phyloP scores from a whole-genome alignment of 768 basidiomycete genomes.

The Tephrocybe sp. region DNA sequence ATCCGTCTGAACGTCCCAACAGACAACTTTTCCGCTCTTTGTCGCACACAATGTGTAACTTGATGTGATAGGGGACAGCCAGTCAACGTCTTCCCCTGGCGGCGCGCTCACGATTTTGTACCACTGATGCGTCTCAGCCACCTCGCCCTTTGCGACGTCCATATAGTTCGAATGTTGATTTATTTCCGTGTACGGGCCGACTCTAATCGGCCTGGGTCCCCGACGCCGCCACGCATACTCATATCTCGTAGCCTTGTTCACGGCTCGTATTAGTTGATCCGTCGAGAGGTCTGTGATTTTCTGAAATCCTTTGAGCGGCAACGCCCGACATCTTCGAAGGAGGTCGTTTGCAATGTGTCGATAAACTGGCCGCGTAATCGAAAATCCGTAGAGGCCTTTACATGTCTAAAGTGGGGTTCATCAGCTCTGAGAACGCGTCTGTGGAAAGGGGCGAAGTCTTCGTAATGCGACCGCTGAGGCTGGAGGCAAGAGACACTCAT shows the following conservation, averaged over 20 bases:
- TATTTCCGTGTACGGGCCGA: constrained; percentile 27
- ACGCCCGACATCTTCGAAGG: constrained; percentile 63
- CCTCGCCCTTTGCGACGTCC: constrained; percentile 25
- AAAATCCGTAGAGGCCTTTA: constrained; percentile 58
- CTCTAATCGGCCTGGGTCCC: constrained; percentile 51
- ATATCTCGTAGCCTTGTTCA: constrained; percentile 61
- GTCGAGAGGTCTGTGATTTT: constrained; percentile 66
- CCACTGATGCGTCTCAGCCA: constrained; percentile 37
- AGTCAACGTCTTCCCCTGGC: constrained; percentile 69
- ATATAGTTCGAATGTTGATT: constrained; percentile 39
- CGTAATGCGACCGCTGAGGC: background rate
- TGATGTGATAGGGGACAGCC: constrained; percentile 76
- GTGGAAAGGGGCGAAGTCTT: background rate
- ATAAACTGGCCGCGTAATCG: constrained; percentile 67
- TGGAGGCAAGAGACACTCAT: no score
- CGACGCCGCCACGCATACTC: constrained; percentile 64
- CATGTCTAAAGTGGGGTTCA: constrained; percentile 47
- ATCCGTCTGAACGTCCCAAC: constrained; percentile 72
- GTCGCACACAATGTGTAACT: constrained; percentile 78
- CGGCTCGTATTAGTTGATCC: constrained; percentile 57
- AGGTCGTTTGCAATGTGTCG: constrained; percentile 62
- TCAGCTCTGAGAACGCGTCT: constrained; percentile 1
- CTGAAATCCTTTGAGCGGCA: constrained; percentile 71
- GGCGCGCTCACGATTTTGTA: constrained; percentile 71
- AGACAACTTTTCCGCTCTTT: constrained; percentile 73